Conservation (phyloP, 495 filamentous ascomycete genomes). For the Hypoxylon trugodes region DNA sequence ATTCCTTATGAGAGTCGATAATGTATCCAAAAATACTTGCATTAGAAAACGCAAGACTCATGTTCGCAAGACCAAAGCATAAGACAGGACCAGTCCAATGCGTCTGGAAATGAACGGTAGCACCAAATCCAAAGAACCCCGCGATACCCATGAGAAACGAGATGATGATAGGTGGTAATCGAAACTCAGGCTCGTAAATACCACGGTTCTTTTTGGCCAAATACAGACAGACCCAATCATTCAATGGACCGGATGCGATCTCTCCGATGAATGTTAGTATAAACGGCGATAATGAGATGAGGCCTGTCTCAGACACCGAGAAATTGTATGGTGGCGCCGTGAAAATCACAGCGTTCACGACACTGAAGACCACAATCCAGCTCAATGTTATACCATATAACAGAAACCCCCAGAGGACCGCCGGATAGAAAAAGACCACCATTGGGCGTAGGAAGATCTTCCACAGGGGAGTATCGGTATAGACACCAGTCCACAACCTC, state of each 20-base stretch:
- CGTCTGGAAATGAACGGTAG: slow-evolving; percentile 62
- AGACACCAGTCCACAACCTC: slow-evolving; percentile 47
- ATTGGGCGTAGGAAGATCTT: slow-evolving; percentile 60
- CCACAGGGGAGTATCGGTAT: slow-evolving; percentile 57
- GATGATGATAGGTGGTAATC: slow-evolving; percentile 59
- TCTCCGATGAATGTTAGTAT: slow-evolving; percentile 60
- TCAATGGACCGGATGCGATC: slow-evolving; percentile 58
- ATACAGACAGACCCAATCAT: slow-evolving; percentile 58
- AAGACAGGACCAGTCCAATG: slow-evolving; percentile 63
- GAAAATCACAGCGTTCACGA: slow-evolving; percentile 63
- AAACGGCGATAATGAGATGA: slow-evolving; percentile 60
- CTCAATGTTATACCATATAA: slow-evolving; percentile 60
- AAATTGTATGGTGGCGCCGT: slow-evolving; percentile 62
- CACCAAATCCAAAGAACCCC: slow-evolving; percentile 69
- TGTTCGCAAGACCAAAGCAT: slow-evolving; percentile 62
- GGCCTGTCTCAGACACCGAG: slow-evolving; percentile 55
- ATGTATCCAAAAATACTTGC: slow-evolving; percentile 64
- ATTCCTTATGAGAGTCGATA: slow-evolving; percentile 59
- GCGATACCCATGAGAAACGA: slow-evolving; percentile 53
- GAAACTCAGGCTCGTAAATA: slow-evolving; percentile 65
- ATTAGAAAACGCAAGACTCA: slow-evolving; percentile 60
- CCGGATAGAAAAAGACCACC: slow-evolving; percentile 62
- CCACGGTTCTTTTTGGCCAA: slow-evolving; percentile 58
- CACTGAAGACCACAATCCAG: slow-evolving; percentile 63
- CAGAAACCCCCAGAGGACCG: slow-evolving; percentile 62